Base-by-base conservation (phyloP, 176 grass and related monocot species). In the Eragrostis curvula region DNA sequence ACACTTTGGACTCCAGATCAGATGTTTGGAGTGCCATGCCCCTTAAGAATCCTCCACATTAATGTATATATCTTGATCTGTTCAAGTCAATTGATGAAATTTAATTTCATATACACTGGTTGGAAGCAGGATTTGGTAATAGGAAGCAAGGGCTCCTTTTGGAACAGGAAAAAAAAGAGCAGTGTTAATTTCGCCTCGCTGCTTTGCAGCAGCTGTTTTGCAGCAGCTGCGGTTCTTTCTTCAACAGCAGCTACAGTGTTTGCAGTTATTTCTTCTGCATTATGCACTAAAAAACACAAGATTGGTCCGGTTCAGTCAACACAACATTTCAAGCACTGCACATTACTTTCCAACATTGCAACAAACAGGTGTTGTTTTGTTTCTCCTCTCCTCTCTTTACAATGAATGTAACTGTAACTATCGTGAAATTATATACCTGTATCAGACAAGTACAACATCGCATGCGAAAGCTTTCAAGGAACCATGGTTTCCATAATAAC, bases 371-470 rank as follows among this genome's bases (percentile, higher is more conserved):
- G 65, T 27, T 57, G 51, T 78, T 59, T 78, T 73, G 43, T 66
- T 62, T 68, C 57, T 23, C 36, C 12, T 85, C 71, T 75, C 43
- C 42, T 59, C 66, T 75, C 66, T 86, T 86, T 90, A 86, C 88
- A 80, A 81, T 81, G 82, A 80, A 83, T 77, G 44, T 83, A 47
- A 65, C 66, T 85, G 83, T 67, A 74, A 71, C 88, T 89, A 82
- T 49, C 24, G 28, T 50, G 40, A 78, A 83, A 67, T 79, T 90
- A 90, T 82, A 71, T 85, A 89, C 79, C 59, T 44, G 18, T 73
- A 67, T 68, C 29, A 67, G 43, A 60, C 73, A 57, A 44, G 43
- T 52, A 86, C 72, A 82, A 51, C 50, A 45, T 36, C 48, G 30
- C 69, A 32, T 44, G 23, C 12, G 32, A 75, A 28, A 25, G 18